Evolutionary conservation across 2,329 filamentous ascomycete genomes (phyloP), one percentile per base, ranked within the genome.

Genomic region (Diaporthe caulivora): DNA sequence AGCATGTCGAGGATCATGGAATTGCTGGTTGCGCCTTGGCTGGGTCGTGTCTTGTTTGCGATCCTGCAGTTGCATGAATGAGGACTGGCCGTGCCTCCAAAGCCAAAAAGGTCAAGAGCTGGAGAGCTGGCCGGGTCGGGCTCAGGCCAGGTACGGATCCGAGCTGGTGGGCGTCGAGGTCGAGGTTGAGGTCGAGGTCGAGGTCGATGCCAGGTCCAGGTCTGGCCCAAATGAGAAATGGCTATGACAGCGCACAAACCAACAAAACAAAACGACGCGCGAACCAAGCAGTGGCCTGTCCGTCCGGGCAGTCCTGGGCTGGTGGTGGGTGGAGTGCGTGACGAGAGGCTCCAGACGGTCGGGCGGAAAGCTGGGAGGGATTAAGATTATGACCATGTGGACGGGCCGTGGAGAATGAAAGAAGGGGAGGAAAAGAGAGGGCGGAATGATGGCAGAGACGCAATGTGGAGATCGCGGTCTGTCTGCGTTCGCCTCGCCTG

Each of bases 291-390:
- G 34, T 57, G 62, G 67, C 67, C 65, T 53, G 21, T 68, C 60
- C 51, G 57, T 60, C 60, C 62, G 37, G 37, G 37, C 37, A 40
- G 37, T 40, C 37, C 37, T 40, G 37, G 37, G 7, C 53, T 13
- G 62, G 8, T 53, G 62, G 31, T 67, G 62, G 60, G 72, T 72
- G 58, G 72, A 58, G 72, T 60, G 42, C 17, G 72, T 26, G 69
- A 64, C 60, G 58, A 54, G 53, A 64, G 60, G 54, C 69, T 65
- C 62, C 60, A 65, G 29, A 51, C 42, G 60, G 60, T 65, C 60
- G 26, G 34, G 34, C 34, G 34, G 34, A 34, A 24, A 58, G 47
- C 37, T 34, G 40, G 58, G 18, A 57, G 34, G 53, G 40, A 65
- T 74, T 26, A 57, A 37, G 37, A 44, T 34, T 60, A 26, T 55